Conservation (phyloP, 371 early-diverging fungal species). For the Mortierella sp. region DNA sequence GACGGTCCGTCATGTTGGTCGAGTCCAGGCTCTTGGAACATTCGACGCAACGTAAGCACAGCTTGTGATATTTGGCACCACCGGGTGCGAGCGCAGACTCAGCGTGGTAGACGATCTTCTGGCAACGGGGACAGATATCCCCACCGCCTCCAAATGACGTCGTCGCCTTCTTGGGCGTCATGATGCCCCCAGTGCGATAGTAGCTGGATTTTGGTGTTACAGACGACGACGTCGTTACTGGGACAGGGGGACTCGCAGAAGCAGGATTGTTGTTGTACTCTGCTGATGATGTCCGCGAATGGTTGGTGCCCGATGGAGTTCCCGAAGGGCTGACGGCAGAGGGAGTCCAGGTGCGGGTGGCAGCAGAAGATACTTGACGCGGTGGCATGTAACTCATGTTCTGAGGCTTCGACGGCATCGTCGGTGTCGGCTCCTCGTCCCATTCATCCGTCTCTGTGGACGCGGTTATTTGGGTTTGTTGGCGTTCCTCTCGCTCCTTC, state of each 20-base stretch:
- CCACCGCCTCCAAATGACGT: constrained; percentile 41
- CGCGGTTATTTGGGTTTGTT: neutral
- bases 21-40: constrained; percentile 51
- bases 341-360: constrained; percentile 44
- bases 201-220: constrained; percentile 36
- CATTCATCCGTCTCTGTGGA: constrained; percentile 29
- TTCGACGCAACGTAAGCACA: constrained; percentile 43
- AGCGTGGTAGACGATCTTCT: constrained; percentile 49
- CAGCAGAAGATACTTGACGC: constrained; percentile 30
- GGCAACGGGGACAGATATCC: constrained; percentile 48
- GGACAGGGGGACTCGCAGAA: neutral
- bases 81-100: constrained; percentile 46
- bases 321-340: constrained; percentile 20
- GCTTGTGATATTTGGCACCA: constrained; percentile 44
- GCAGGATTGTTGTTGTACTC: neutral
- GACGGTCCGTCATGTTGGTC: constrained; percentile 45
- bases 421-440: constrained; percentile 55
- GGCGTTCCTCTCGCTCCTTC: constrained; percentile 36
- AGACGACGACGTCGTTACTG: neutral
- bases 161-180: constrained; percentile 34
- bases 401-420: constrained; percentile 32
- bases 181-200: constrained; percentile 24
- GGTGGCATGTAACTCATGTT: constrained; percentile 31
- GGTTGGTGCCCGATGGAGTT: constrained; percentile 3
- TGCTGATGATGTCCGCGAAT: constrained; percentile 14